Conservation (phyloP, 2,329 filamentous ascomycete species). For the Periconia digitata region DNA sequence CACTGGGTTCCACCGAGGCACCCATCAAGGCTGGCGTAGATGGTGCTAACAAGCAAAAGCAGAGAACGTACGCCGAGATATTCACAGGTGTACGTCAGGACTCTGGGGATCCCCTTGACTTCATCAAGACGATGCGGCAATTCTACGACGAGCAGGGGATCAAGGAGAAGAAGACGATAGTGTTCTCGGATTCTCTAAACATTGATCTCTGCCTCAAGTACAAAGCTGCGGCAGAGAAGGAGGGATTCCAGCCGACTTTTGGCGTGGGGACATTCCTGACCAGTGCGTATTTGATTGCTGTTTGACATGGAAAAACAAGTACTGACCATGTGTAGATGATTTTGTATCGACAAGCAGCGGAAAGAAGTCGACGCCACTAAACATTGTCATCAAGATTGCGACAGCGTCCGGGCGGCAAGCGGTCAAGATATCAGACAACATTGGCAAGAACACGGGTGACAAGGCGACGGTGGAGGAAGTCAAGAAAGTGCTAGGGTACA, state of each 20-base stretch:
- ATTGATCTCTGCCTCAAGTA: slow-evolving; percentile 90
- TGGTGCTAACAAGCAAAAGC: slow-evolving; percentile 44
- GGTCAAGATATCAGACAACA: slow-evolving; percentile 87
- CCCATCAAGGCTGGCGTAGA: slow-evolving; percentile 49
- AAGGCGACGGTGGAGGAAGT: slow-evolving; percentile 75
- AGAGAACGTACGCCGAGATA: slow-evolving; percentile 73
- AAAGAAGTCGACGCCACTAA: slow-evolving; percentile 85
- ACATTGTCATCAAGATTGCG: slow-evolving; percentile 97
- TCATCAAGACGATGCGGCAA: slow-evolving; percentile 73
- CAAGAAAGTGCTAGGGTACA: slow-evolving; percentile 82
- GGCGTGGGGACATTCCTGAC: slow-evolving; percentile 95
- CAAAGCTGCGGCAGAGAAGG: slow-evolving; percentile 76
- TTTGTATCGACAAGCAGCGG: slow-evolving; percentile 72
- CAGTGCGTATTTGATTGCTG: slow-evolving; percentile 50
- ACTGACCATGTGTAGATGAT: slow-evolving; percentile 61
- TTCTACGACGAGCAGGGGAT: slow-evolving; percentile 81
- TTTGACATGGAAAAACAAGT: background rate
- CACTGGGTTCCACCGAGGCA: slow-evolving; percentile 43
- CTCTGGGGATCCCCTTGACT: slow-evolving; percentile 80
- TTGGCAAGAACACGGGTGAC: slow-evolving; percentile 92
- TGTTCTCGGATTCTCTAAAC: slow-evolving; percentile 94
- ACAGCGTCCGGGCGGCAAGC: slow-evolving; percentile 79
- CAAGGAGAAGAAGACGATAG: slow-evolving; percentile 79
- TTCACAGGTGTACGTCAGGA: slow-evolving; percentile 88
- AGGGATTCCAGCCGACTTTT: slow-evolving; percentile 83